These are phyloP conservation scores for Tympanopsis confertula DNA, from an alignment of 2,329 filamentous ascomycete genomes.

Conservation along the genomic window DNA sequence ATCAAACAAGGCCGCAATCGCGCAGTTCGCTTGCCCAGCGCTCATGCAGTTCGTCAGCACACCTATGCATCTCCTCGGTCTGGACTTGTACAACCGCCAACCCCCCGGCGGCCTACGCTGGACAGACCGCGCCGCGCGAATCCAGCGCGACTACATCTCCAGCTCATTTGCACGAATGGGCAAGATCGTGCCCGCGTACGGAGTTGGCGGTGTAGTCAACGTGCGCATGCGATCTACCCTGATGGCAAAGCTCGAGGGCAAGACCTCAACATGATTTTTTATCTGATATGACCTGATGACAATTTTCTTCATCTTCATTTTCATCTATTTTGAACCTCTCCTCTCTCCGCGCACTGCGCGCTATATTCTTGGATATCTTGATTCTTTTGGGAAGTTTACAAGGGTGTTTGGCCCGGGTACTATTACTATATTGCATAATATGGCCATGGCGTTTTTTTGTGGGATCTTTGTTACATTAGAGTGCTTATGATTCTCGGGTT, in stretches of 20 bases:
- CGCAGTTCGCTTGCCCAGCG: conserved; percentile 46
- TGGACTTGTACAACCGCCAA: conserved; percentile 48
- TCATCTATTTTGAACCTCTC: too few relatives aligned
- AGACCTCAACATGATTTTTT: too few relatives aligned
- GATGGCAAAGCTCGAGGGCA: conserved; percentile 34
- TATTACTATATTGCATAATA: too few relatives aligned
- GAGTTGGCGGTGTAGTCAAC: conserved; percentile 50
- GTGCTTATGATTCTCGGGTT: too few relatives aligned
- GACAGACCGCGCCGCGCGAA: conserved; percentile 29
- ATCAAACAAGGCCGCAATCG: conserved; percentile 31
- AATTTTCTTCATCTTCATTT: too few relatives aligned
- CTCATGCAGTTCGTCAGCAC: conserved; percentile 45
- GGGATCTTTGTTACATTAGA: too few relatives aligned
- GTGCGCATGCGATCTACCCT: conserved; percentile 32
- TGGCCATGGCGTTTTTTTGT: too few relatives aligned
- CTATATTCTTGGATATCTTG: too few relatives aligned
- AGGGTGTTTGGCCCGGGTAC: too few relatives aligned
- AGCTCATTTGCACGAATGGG: conserved; percentile 43
- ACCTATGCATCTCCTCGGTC: conserved; percentile 44
- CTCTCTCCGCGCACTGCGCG: too few relatives aligned
- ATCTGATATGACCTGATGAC: too few relatives aligned
- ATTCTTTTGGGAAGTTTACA: too few relatives aligned
- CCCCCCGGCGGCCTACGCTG: conserved; percentile 24
- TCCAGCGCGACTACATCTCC: conserved; percentile 39
- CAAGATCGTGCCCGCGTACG: conserved; percentile 50